Percentiles rank a stretch among this genome's conserved stretches.
Conservation (phyloP, 352 stramenopile species). For the Globisporangium cystogenes region DNA sequence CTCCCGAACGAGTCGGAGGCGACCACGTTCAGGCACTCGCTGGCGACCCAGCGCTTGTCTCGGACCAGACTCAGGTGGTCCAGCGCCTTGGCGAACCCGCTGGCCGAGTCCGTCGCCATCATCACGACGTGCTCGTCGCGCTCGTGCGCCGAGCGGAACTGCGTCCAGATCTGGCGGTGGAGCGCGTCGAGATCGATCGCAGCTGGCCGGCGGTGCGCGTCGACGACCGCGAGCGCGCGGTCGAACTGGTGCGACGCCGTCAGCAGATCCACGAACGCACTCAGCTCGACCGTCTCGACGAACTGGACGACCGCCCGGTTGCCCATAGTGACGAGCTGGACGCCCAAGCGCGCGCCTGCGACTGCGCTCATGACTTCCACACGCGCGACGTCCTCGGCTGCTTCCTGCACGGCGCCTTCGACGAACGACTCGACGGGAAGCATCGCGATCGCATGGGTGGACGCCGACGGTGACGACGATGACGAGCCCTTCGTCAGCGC, state of each 20-base stretch:
- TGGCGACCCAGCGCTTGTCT: conserved; percentile 44
- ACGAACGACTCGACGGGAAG: not conserved
- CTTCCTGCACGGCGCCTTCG: not conserved
- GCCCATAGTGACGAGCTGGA: conserved; percentile 12
- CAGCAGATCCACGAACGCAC: conserved; percentile 34
- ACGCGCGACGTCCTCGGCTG: not conserved
- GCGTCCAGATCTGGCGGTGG: conserved; percentile 40
- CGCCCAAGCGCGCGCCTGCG: not conserved
- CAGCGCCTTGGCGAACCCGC: conserved; percentile 29
- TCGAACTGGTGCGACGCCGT: conserved; percentile 29
- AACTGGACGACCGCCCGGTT: conserved; percentile 13
- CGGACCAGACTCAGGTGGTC: conserved; percentile 33
- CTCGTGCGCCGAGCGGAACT: conserved; percentile 20
- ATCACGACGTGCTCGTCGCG: not conserved
- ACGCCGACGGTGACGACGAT: not conserved
- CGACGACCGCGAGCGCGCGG: conserved; percentile 25
- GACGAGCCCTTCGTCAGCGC: not conserved
- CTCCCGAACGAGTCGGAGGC: conserved; percentile 28
- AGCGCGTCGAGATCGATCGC: conserved; percentile 34
- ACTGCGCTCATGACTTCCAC: not conserved
- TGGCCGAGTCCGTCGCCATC: conserved; percentile 4
- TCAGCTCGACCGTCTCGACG: conserved; percentile 15
- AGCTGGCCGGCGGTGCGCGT: conserved; percentile 9
- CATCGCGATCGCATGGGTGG: not conserved
- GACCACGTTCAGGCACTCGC: conserved; percentile 35